phyloP scores from a whole-genome alignment of 164 flowering plant species.

The Cinnamomum chago region DNA sequence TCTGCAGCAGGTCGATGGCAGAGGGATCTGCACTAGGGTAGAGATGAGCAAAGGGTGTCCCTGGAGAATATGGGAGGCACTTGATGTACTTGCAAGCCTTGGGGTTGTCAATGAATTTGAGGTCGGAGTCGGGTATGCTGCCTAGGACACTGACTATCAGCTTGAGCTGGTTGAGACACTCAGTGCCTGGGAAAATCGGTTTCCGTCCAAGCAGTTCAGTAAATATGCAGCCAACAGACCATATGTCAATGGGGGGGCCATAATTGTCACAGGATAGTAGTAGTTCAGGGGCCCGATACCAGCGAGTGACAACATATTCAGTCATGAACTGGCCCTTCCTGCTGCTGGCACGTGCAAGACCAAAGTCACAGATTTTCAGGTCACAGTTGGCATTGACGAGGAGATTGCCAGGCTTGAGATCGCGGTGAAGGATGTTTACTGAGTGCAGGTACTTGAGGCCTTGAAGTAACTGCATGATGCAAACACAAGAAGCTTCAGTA shows the following conservation, averaged over 20 bases:
- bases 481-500: neutral
- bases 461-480: slow-evolving; percentile 58
- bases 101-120: slow-evolving; percentile 75
- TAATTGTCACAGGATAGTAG: slow-evolving; percentile 93
- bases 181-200: slow-evolving; percentile 87
- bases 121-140: slow-evolving; percentile 66
- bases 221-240: slow-evolving; percentile 98
- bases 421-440: slow-evolving; percentile 91
- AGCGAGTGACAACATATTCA: slow-evolving; percentile 93
- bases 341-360: slow-evolving; percentile 79
- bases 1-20: slow-evolving; percentile 76
- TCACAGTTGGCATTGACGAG: slow-evolving; percentile 90
- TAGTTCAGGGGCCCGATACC: slow-evolving; percentile 96
- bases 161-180: slow-evolving; percentile 86
- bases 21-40: slow-evolving; percentile 73
- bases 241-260: slow-evolving; percentile 88
- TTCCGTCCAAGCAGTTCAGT: slow-evolving; percentile 89
- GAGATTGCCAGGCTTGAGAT: slow-evolving; percentile 91
- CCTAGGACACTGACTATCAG: slow-evolving; percentile 80
- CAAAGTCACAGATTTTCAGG: slow-evolving; percentile 91
- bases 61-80: slow-evolving; percentile 57
- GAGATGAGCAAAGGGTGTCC: slow-evolving; percentile 50
- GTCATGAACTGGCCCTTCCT: slow-evolving; percentile 90
- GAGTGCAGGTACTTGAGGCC: slow-evolving; percentile 93
- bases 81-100: slow-evolving; percentile 70